Evolutionary conservation across 352 stramenopile genomes (phyloP).

Genomic region (Phytophthora citrophthora): DNA sequence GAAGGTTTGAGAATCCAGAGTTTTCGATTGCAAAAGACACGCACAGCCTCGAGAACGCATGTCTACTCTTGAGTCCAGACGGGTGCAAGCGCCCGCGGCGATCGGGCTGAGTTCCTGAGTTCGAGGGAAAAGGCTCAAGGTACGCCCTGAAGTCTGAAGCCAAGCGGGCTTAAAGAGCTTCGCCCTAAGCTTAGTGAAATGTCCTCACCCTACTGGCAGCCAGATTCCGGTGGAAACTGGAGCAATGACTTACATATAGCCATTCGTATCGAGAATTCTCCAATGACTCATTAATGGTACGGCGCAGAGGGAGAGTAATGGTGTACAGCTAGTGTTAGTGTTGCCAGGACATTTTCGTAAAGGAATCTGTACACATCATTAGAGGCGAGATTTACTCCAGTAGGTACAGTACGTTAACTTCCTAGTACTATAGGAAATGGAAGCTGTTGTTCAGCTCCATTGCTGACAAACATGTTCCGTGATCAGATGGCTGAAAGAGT

Average conservation of each 20-base stretch:
- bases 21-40: conserved; percentile 12
- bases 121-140: not conserved
- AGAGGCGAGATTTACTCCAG: too few species aligned
- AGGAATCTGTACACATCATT: too few species aligned
- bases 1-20: conserved; percentile 10
- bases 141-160: conserved; percentile 1
- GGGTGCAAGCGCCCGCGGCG: not conserved
- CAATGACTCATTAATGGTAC: not conserved
- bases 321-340: not conserved
- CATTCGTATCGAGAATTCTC: too few species aligned
- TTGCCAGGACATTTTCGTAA: too few species aligned
- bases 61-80: conserved; percentile 9
- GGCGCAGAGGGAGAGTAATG: not conserved
- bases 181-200: not conserved
- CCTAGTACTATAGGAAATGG: not conserved
- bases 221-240: not conserved
- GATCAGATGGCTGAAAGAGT: conserved; percentile 8
- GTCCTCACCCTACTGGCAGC: not conserved
- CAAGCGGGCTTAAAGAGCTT: not conserved
- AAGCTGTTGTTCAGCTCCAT: too few species aligned
- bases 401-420: not conserved
- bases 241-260: not conserved
- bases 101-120: not conserved
- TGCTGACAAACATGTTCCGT: conserved; percentile 10
- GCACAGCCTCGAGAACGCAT: conserved; percentile 8